Evolutionary conservation across 495 filamentous ascomycete genomes (phyloP).

Genomic region (Parmelia sp.): DNA sequence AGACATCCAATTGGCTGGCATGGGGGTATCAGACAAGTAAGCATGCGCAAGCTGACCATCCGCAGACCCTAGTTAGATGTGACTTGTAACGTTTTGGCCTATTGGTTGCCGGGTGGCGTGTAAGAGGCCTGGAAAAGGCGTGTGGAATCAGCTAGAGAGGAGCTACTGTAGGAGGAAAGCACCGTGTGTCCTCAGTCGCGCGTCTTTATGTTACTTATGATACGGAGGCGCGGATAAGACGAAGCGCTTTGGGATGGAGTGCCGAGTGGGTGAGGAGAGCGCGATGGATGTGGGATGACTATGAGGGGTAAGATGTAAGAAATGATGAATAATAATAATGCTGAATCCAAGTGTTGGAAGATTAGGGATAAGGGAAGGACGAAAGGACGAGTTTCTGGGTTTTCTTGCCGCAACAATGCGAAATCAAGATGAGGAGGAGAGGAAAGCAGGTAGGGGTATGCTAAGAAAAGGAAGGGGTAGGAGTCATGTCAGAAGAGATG

Average conservation of each 20-base stretch:
- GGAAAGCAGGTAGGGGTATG: background rate
- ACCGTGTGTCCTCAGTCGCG: slow-evolving; percentile 18
- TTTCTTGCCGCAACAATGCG: background rate
- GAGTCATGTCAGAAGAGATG: background rate
- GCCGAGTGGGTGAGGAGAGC: slow-evolving; percentile 4
- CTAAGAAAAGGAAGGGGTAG: background rate
- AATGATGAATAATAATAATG: background rate
- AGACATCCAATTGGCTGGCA: slow-evolving; percentile 23
- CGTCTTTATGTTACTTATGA: slow-evolving; percentile 18
- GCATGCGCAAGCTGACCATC: slow-evolving; percentile 13
- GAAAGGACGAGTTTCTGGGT: background rate
- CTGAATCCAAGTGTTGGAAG: background rate
- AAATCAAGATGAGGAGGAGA: background rate
- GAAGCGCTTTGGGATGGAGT: slow-evolving; percentile 14
- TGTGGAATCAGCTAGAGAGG: slow-evolving; percentile 14
- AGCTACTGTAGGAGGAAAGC: slow-evolving; percentile 26
- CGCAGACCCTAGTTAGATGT: background rate
- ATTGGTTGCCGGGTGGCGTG: slow-evolving; percentile 1
- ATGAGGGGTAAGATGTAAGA: background rate
- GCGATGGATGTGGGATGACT: background rate
- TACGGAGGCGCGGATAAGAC: slow-evolving; percentile 12
- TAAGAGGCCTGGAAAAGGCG: slow-evolving; percentile 6
- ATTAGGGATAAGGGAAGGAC: background rate
- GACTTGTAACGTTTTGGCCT: slow-evolving; percentile 5
- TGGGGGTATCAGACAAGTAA: slow-evolving; percentile 6